A percentile compares a stretch with the other conserved stretches of the same genome.
These are phyloP conservation scores for Coemansia sp. DNA, from an alignment of 192 early-diverging fungal genomes.

Conservation along the genomic window DNA sequence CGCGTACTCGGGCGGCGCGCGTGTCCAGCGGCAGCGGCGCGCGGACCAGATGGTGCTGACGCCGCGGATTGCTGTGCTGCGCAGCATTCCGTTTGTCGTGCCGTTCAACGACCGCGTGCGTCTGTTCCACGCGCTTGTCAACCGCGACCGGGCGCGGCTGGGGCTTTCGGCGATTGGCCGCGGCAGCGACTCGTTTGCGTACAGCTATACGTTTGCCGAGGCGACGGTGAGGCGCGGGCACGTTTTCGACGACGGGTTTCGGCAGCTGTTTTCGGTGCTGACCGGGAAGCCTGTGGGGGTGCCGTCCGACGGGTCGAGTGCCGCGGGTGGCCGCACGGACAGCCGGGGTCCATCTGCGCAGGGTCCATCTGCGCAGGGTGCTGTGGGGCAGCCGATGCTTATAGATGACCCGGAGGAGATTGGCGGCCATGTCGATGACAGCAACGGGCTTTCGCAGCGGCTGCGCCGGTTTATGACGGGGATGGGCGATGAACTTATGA, in stretches of 20 bases:
- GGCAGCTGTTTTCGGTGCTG: conserved; percentile 62
- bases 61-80: conserved; percentile 60
- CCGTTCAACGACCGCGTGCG: conserved; percentile 86
- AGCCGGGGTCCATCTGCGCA: not conserved
- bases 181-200: not conserved
- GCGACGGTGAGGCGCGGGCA: conserved; percentile 68
- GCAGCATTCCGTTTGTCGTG: conserved; percentile 87
- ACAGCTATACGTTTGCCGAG: conserved; percentile 13
- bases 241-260: conserved; percentile 91
- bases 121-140: conserved; percentile 78
- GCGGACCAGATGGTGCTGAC: conserved; percentile 20
- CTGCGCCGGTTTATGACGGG: not conserved
- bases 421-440: not conserved
- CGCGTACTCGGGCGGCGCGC: conserved; percentile 45
- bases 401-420: not conserved
- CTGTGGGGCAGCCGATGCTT: no score
- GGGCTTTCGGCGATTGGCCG: conserved; percentile 17
- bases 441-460: not conserved
- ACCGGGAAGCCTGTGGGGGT: conserved; percentile 12
- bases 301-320: not conserved
- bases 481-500: not conserved
- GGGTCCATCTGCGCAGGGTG: not conserved
- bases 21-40: conserved; percentile 10
- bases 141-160: conserved; percentile 58
- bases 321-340: not conserved